Evolutionary conservation across 2,329 filamentous ascomycete species (phyloP).

Genomic region (Neonectria sp.): DNA sequence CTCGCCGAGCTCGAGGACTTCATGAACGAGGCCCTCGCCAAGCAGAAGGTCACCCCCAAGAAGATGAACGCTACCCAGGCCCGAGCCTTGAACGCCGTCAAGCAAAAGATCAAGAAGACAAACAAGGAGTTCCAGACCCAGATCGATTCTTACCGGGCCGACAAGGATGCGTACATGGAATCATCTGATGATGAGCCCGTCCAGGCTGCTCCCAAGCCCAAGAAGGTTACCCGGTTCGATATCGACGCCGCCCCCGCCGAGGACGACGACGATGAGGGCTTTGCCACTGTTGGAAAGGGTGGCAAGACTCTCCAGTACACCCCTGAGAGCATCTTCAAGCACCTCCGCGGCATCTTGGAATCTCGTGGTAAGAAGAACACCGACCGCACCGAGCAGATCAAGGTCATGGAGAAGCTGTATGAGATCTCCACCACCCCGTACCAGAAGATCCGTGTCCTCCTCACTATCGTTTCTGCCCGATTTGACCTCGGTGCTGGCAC

Average conservation of each 20-base stretch:
- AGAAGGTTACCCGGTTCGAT: slow-evolving; percentile 57
- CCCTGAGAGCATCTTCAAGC: slow-evolving; percentile 97
- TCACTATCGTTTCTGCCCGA: slow-evolving; percentile 92
- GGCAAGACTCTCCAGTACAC: slow-evolving; percentile 94
- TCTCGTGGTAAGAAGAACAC: slow-evolving; percentile 99
- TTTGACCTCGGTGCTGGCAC: slow-evolving; percentile 91
- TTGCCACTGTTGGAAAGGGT: slow-evolving; percentile 89
- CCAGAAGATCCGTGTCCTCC: slow-evolving; percentile 91
- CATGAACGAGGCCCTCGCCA: slow-evolving; percentile 93
- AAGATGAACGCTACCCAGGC: slow-evolving; percentile 99
- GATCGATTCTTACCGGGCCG: slow-evolving; percentile 87
- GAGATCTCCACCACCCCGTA: slow-evolving; percentile 94
- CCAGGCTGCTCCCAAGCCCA: slow-evolving; percentile 64
- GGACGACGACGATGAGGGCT: slow-evolving; percentile 86
- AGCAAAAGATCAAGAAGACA: slow-evolving; percentile 99
- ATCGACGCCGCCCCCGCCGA: slow-evolving; percentile 62
- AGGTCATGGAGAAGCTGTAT: slow-evolving; percentile 95
- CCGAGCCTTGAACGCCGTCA: slow-evolving; percentile 94
- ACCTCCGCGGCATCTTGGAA: slow-evolving; percentile 93
- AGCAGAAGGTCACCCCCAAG: slow-evolving; percentile 96
- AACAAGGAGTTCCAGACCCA: slow-evolving; percentile 94
- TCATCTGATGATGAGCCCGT: slow-evolving; percentile 80
- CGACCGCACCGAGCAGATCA: slow-evolving; percentile 94
- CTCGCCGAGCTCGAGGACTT: slow-evolving; percentile 94
- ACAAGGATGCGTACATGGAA: slow-evolving; percentile 91